phyloP scores from a whole-genome alignment of 2,329 filamentous ascomycete species.

The Sporothrix inflata region DNA sequence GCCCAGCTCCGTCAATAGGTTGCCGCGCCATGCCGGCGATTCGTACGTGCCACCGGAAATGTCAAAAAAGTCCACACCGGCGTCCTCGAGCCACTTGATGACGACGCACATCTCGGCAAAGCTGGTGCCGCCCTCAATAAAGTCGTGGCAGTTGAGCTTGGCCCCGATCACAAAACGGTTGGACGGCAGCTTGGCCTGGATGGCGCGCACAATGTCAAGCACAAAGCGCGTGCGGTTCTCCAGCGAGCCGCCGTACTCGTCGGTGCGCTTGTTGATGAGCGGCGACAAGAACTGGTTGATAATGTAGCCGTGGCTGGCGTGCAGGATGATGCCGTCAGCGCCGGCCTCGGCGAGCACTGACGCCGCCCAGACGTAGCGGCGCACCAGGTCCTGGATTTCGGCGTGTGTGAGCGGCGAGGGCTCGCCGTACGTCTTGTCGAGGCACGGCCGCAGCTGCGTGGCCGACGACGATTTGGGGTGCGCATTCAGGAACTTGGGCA shows the following conservation, averaged over 20 bases:
- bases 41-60: constrained; percentile 17
- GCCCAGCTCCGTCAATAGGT: constrained; percentile 9
- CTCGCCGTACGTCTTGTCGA: constrained; percentile 16
- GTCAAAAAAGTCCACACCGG: constrained; percentile 13
- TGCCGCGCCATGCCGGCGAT: constrained; percentile 12
- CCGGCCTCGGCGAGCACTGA: constrained; percentile 7
- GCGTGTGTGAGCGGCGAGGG: neutral
- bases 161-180: neutral
- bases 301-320: constrained; percentile 20
- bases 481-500: constrained; percentile 5
- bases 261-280: constrained; percentile 16
- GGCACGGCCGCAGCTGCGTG: constrained; percentile 9
- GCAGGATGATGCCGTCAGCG: constrained; percentile 11
- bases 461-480: neutral
- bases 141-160: constrained; percentile 22
- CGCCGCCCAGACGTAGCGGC: neutral
- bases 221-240: constrained; percentile 15
- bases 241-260: constrained; percentile 10
- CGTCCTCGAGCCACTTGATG: constrained; percentile 18
- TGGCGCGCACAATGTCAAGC: constrained; percentile 11
- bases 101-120: constrained; percentile 12
- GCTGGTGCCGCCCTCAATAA: constrained; percentile 15
- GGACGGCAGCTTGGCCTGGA: constrained; percentile 1
- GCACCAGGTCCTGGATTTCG: neutral
- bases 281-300: constrained; percentile 16